Conservation (phyloP, 441 rosid species). For the Sinapis alba region DNA sequence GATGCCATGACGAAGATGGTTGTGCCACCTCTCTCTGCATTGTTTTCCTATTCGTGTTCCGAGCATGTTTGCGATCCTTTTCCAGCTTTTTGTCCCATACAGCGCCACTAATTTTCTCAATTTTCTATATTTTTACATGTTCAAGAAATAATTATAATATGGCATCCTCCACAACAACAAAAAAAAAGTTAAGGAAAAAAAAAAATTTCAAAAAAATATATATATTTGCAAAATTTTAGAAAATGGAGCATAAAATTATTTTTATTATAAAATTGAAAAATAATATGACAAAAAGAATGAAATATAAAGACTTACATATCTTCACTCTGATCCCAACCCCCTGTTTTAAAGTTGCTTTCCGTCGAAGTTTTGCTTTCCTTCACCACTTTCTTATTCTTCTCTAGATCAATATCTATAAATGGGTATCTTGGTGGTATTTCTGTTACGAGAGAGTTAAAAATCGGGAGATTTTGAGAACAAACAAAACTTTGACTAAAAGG, state of each 20-base stretch:
- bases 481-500: not conserved
- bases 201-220: too few species aligned
- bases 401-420: not conserved
- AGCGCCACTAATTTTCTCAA: conserved; percentile 45
- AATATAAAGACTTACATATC: not conserved
- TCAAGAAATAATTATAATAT: not conserved
- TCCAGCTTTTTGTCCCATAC: conserved; percentile 70
- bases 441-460: not conserved
- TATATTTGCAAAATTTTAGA: not conserved
- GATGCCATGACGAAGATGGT: conserved; percentile 63
- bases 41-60: conserved; percentile 74
- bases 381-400: not conserved
- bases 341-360: not conserved
- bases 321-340: not conserved
- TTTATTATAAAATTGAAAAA: too few species aligned
- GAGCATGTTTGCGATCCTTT: conserved; percentile 55
- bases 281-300: too few species aligned
- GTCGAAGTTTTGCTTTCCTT: not conserved
- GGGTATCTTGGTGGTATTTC: not conserved
- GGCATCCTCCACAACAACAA: not conserved
- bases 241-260: not conserved
- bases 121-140: not conserved
- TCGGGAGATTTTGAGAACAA: not conserved
- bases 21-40: too few species aligned
- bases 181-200: not conserved